phyloP scores from a whole-genome alignment of 2,329 filamentous ascomycete species.

The Aspergillus sp. region DNA sequence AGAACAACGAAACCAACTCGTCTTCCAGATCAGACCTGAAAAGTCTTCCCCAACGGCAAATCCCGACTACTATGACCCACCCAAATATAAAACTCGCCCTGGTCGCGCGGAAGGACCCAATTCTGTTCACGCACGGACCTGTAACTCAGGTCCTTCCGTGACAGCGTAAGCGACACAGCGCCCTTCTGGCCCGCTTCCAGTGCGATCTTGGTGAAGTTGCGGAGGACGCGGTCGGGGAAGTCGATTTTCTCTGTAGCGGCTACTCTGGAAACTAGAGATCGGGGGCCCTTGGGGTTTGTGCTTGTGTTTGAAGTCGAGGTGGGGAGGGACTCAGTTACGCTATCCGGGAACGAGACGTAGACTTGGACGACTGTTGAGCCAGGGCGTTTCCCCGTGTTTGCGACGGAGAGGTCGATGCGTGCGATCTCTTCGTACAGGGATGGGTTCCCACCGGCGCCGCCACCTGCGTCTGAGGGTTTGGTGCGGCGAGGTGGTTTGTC shows the following conservation, averaged over 20 bases:
- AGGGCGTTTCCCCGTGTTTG: slow-evolving; percentile 52
- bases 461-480: slow-evolving; percentile 66
- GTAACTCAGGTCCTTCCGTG: slow-evolving; percentile 71
- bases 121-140: slow-evolving; percentile 72
- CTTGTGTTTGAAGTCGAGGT: neutral
- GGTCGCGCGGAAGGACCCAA: slow-evolving; percentile 62
- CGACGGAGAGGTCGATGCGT: slow-evolving; percentile 50
- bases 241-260: slow-evolving; percentile 54
- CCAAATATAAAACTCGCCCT: slow-evolving; percentile 41
- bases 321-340: slow-evolving; percentile 31
- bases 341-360: slow-evolving; percentile 70
- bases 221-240: slow-evolving; percentile 66
- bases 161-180: slow-evolving; percentile 63
- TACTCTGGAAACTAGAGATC: neutral
- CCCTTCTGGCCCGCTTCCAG: slow-evolving; percentile 59
- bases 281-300: slow-evolving; percentile 19
- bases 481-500: slow-evolving; percentile 48
- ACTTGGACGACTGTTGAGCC: slow-evolving; percentile 59
- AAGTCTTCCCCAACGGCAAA: slow-evolving; percentile 36
- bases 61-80: slow-evolving; percentile 44
- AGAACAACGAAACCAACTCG: neutral
- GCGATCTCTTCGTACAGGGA: slow-evolving; percentile 56
- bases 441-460: slow-evolving; percentile 59
- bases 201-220: slow-evolving; percentile 73
- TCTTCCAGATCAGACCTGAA: neutral